A percentile compares a stretch with the other conserved stretches of the same genome.
Conservation (phyloP, 2,329 filamentous ascomycete species). For the Ophiosphaerella korrae region DNA sequence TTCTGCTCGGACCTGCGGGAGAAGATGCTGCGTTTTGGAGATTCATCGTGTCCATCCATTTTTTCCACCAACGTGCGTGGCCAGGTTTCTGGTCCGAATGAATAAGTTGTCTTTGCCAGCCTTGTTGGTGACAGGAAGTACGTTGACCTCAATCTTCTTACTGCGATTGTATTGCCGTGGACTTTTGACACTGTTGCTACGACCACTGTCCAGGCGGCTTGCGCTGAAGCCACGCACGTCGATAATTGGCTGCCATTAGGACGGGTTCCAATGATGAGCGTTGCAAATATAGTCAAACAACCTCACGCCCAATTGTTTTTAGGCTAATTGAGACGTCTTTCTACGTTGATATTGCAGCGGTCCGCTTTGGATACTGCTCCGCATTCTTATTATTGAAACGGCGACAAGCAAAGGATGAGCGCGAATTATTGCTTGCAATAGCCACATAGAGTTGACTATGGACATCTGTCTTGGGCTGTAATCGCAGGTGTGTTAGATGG, state of each 20-base stretch:
- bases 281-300: conserved; percentile 1
- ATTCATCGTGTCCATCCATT: conserved; percentile 7
- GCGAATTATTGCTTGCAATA: background rate
- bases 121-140: background rate
- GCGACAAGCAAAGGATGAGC: background rate
- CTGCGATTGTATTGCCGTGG: background rate
- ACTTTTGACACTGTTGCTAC: background rate
- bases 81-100: background rate
- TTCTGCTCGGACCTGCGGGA: conserved; percentile 31
- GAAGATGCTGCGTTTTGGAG: background rate
- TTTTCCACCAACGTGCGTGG: conserved; percentile 9
- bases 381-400: background rate
- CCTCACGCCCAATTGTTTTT: conserved; percentile 2
- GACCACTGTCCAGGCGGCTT: background rate
- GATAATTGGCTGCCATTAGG: conserved; percentile 4
- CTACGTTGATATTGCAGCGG: conserved; percentile 12
- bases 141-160: no score
- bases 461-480: background rate
- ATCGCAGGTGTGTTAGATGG: background rate
- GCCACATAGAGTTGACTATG: background rate
- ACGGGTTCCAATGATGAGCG: conserved; percentile 1
- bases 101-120: background rate
- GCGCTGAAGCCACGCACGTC: background rate
- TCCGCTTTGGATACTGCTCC: conserved; percentile 12
- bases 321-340: conserved; percentile 7